Evolutionary conservation across 495 filamentous ascomycete species (phyloP).

Genomic region (Tuber aestivum): DNA sequence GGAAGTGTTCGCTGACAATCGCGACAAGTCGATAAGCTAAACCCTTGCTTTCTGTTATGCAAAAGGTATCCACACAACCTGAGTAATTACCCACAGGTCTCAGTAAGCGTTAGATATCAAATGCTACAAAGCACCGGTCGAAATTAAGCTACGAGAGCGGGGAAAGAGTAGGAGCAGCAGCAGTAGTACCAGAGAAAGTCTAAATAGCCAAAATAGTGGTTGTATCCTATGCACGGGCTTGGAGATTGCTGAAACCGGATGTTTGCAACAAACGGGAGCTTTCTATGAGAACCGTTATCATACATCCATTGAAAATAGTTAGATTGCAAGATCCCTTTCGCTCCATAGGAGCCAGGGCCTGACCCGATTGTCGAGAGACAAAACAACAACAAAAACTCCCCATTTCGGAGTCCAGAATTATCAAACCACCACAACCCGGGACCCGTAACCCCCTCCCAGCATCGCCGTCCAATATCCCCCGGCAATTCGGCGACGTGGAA

Average conservation of each 20-base stretch:
- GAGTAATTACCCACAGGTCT: background rate
- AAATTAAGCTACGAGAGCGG: background rate
- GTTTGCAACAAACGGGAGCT: background rate
- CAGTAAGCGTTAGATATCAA: background rate
- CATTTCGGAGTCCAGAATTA: background rate
- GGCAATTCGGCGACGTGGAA: background rate
- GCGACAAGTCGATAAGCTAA: background rate
- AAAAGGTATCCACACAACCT: background rate
- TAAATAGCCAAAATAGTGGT: background rate
- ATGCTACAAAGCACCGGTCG: background rate
- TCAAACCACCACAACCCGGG: background rate
- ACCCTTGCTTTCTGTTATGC: background rate
- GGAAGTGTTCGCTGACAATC: background rate
- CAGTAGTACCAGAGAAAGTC: background rate
- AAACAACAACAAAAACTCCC: background rate
- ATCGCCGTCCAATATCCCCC: background rate
- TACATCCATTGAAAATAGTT: background rate
- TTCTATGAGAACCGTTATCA: background rate
- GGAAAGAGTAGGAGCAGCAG: background rate
- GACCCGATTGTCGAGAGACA: background rate
- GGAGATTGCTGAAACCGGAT: background rate
- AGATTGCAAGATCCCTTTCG: background rate
- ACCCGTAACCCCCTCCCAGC: background rate
- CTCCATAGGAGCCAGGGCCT: background rate
- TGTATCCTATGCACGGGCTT: background rate